Evolutionary conservation across 1,284 basidiomycete species (phyloP).

Genomic region (Stygiomarasmius scandens): DNA sequence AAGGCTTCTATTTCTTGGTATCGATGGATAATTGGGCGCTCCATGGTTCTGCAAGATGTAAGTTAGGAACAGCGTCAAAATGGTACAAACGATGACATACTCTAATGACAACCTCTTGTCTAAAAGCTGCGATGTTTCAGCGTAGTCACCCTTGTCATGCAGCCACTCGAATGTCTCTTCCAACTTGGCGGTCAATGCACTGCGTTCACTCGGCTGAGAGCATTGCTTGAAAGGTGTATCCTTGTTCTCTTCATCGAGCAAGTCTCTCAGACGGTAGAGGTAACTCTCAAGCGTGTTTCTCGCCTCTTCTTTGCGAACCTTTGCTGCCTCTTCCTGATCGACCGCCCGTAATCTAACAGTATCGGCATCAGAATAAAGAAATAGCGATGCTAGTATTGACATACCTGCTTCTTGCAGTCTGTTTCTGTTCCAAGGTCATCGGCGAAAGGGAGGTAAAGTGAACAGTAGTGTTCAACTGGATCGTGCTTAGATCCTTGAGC

Average conservation of each 20-base stretch:
- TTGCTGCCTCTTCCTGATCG: conserved; percentile 77
- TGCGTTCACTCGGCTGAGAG: conserved; percentile 74
- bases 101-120: conserved; percentile 80
- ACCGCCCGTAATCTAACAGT: conserved; percentile 72
- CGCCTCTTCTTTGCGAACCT: conserved; percentile 85
- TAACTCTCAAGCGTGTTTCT: conserved; percentile 92
- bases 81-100: conserved; percentile 48
- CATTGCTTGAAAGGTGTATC: conserved; percentile 80
- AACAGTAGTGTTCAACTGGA: conserved; percentile 64
- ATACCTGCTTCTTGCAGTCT: conserved; percentile 67
- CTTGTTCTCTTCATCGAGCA: conserved; percentile 67
- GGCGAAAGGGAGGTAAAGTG: conserved; percentile 68
- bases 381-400: conserved; percentile 23
- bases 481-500: conserved; percentile 53
- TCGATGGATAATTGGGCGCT: conserved; percentile 82
- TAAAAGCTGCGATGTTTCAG: conserved; percentile 73
- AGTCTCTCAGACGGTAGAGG: conserved; percentile 87
- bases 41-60: conserved; percentile 59
- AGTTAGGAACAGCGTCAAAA: conserved; percentile 6
- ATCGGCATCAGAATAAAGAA: background rate
- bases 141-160: conserved; percentile 82
- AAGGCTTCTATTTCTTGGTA: conserved; percentile 85
- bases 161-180: conserved; percentile 83
- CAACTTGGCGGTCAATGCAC: conserved; percentile 63
- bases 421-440: conserved; percentile 76